A percentile compares a stretch with the other conserved stretches of the same genome.
Evolutionary conservation across 805 yeast genomes (phyloP).

Genomic region (Lachancea fermentati): DNA sequence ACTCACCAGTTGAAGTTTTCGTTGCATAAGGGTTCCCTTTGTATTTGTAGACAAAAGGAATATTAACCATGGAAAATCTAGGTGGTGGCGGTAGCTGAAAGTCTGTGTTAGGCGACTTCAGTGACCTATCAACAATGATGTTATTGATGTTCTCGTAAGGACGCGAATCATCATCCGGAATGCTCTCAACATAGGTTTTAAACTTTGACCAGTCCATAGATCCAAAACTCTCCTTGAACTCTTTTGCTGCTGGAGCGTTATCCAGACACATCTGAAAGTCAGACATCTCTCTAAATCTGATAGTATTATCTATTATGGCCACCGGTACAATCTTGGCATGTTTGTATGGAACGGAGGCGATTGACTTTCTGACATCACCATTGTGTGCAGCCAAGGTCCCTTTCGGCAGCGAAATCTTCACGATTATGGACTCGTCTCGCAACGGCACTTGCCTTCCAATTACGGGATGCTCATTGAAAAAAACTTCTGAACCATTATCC

Average conservation of each 20-base stretch:
- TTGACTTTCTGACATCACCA: slow-evolving; percentile 40
- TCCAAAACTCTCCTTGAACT: slow-evolving; percentile 26
- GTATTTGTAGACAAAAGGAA: slow-evolving; percentile 75
- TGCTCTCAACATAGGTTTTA: slow-evolving; percentile 28
- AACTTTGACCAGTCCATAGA: slow-evolving; percentile 29
- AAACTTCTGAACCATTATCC: slow-evolving; percentile 33
- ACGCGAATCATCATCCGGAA: slow-evolving; percentile 34
- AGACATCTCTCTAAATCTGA: slow-evolving; percentile 76
- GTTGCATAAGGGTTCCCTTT: slow-evolving; percentile 61
- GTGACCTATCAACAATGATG: slow-evolving; percentile 21
- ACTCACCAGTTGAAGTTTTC: slow-evolving; percentile 49
- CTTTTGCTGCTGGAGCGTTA: slow-evolving; percentile 45
- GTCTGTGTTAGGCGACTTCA: slow-evolving; percentile 21
- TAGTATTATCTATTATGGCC: slow-evolving; percentile 61
- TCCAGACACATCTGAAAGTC: slow-evolving; percentile 76
- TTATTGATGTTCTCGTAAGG: slow-evolving; percentile 35
- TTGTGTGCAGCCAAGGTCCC: slow-evolving; percentile 38
- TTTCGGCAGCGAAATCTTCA: slow-evolving; percentile 59
- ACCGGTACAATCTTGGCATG: slow-evolving; percentile 49
- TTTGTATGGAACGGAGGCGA: slow-evolving; percentile 27
- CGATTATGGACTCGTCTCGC: slow-evolving; percentile 49
- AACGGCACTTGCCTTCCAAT: slow-evolving; percentile 43
- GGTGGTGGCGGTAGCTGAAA: slow-evolving; percentile 75
- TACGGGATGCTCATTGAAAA: slow-evolving; percentile 54
- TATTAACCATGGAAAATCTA: slow-evolving; percentile 63